Evolutionary conservation across 2,329 filamentous ascomycete genomes (phyloP).

Genomic region (Pestalotiopsis sp.): DNA sequence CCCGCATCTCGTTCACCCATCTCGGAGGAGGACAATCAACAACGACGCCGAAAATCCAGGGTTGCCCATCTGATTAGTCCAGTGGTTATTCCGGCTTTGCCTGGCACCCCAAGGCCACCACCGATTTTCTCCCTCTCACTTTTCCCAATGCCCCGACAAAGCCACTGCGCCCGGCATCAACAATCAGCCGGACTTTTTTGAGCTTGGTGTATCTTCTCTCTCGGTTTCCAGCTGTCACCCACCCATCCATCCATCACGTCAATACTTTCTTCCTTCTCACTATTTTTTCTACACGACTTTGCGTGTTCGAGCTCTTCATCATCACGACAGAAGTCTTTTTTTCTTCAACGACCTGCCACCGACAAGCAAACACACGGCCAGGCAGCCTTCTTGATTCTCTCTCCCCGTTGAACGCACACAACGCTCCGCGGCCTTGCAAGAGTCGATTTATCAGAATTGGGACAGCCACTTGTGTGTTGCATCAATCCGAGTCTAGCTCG

Average conservation of each 20-base stretch:
- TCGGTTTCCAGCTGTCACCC: too few relatives aligned
- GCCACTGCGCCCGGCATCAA: too few relatives aligned
- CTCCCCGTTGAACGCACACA: too few relatives aligned
- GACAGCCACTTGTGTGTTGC: background rate
- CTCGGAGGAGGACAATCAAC: background rate
- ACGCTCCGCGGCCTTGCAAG: background rate
- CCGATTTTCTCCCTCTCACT: too few relatives aligned
- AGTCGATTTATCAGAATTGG: background rate
- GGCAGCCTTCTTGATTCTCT: background rate
- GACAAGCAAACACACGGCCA: background rate
- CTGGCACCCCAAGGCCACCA: too few relatives aligned
- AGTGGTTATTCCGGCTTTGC: too few relatives aligned
- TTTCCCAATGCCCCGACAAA: too few relatives aligned
- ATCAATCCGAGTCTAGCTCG: background rate
- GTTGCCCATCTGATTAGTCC: too few relatives aligned
- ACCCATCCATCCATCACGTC: background rate
- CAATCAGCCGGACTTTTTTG: too few relatives aligned
- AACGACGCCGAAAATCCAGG: background rate
- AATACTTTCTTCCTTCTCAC: background rate
- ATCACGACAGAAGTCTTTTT: background rate
- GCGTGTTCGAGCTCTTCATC: background rate
- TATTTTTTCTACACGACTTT: background rate
- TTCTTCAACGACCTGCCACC: background rate
- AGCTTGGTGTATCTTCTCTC: too few relatives aligned
- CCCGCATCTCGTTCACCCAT: background rate